A percentile compares a stretch with the other conserved stretches of the same genome.
phyloP scores from a whole-genome alignment of 108 stramenopile species.

The Tribonema minus region DNA sequence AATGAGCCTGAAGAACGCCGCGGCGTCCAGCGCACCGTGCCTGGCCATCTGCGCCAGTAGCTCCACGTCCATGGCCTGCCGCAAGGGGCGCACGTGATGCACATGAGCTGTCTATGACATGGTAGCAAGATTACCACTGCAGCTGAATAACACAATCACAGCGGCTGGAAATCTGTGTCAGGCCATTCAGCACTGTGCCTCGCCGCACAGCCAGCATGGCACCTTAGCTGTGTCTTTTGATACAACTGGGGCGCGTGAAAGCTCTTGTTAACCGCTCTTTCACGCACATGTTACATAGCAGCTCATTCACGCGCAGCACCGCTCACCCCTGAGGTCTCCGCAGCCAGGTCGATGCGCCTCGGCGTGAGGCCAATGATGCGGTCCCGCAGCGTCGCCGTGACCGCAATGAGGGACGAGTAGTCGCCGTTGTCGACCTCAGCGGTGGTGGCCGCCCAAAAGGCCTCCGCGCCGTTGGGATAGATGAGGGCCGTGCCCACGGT shows the following conservation, averaged over 20 bases:
- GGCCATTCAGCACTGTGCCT: too few species aligned
- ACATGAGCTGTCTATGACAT: too few species aligned
- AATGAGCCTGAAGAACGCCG: slow-evolving; percentile 29
- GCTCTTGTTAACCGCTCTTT: too few species aligned
- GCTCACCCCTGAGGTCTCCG: slow-evolving; percentile 33
- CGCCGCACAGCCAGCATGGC: too few species aligned
- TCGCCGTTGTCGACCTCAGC: slow-evolving; percentile 12
- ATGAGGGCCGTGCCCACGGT: background rate
- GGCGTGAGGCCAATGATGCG: slow-evolving; percentile 39
- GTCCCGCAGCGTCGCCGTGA: slow-evolving; percentile 34
- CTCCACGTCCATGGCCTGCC: slow-evolving; percentile 43
- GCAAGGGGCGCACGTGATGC: too few species aligned
- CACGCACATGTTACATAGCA: too few species aligned
- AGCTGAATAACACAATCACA: too few species aligned
- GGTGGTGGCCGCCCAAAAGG: slow-evolving; percentile 20
- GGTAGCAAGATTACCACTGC: too few species aligned
- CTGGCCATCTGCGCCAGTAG: slow-evolving; percentile 39
- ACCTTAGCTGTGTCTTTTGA: too few species aligned
- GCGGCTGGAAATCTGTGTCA: too few species aligned
- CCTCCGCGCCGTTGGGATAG: background rate
- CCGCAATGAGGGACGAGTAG: slow-evolving; percentile 32
- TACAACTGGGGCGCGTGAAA: too few species aligned
- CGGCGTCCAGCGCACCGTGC: slow-evolving; percentile 34
- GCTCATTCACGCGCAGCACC: too few species aligned
- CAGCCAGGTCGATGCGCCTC: slow-evolving; percentile 25